phyloP scores from a whole-genome alignment of 768 basidiomycete genomes.

The Dacryopinax primogenitus region DNA sequence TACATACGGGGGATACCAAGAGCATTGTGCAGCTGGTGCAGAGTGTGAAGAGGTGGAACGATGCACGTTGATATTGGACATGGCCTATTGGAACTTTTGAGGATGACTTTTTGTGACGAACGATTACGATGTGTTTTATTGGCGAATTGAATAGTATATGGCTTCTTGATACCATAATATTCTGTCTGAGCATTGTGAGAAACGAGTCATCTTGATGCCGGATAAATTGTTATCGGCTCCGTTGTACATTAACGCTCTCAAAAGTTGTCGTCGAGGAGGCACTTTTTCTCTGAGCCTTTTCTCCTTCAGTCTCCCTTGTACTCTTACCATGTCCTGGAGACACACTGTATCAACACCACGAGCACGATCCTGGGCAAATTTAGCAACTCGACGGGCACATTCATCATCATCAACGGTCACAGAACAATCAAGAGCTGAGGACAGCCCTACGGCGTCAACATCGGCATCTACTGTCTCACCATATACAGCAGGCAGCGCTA shows the following conservation, averaged over 20 bases:
- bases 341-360: not conserved
- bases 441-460: not conserved
- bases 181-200: too few relatives aligned
- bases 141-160: too few relatives aligned
- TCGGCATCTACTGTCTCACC: not conserved
- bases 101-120: not conserved
- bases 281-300: too few relatives aligned
- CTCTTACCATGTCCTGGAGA: not conserved
- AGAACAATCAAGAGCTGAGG: not conserved
- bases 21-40: constrained; percentile 70
- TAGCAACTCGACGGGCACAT: not conserved
- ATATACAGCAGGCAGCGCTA: constrained; percentile 25
- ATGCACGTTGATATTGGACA: constrained; percentile 46
- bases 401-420: not conserved
- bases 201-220: too few relatives aligned
- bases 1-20: constrained; percentile 65
- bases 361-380: not conserved
- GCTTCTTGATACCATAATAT: too few relatives aligned
- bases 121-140: too few relatives aligned
- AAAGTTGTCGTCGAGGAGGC: too few relatives aligned
- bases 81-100: not conserved
- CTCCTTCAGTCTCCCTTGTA: not conserved
- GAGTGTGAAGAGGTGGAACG: constrained; percentile 69
- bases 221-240: too few relatives aligned
- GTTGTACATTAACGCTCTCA: too few relatives aligned